Conservation (phyloP, 257 asterid species). For the Capsicum chinense region DNA sequence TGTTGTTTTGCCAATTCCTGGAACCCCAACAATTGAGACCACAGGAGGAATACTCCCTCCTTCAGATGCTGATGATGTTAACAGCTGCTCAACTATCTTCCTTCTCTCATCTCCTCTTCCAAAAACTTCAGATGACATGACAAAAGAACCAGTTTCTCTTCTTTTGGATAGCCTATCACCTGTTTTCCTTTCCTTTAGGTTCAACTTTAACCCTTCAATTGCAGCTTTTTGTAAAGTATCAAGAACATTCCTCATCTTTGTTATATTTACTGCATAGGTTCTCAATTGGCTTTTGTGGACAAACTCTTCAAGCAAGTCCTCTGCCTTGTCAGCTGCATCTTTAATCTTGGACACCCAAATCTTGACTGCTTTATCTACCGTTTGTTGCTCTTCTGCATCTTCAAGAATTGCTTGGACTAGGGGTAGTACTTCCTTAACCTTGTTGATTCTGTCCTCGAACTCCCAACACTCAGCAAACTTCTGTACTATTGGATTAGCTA, state of each 20-base stretch:
- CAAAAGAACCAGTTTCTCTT: slow-evolving; percentile 38
- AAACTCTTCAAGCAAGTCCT: slow-evolving; percentile 35
- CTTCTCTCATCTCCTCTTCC: slow-evolving; percentile 36
- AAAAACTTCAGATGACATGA: slow-evolving; percentile 30
- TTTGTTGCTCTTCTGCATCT: slow-evolving; percentile 36
- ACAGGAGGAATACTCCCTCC: slow-evolving; percentile 21
- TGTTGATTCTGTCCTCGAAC: slow-evolving; percentile 27
- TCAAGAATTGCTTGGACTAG: slow-evolving; percentile 33
- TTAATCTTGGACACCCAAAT: slow-evolving; percentile 32
- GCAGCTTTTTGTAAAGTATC: slow-evolving; percentile 28
- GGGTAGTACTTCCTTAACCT: slow-evolving; percentile 27
- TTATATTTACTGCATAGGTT: slow-evolving; percentile 19
- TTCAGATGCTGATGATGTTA: slow-evolving; percentile 22
- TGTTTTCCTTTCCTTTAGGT: slow-evolving; percentile 3
- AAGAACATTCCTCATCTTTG: slow-evolving; percentile 9
- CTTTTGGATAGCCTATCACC: slow-evolving; percentile 7
- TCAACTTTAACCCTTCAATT: slow-evolving; percentile 31
- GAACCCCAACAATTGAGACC: slow-evolving; percentile 36
- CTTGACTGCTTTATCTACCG: slow-evolving; percentile 21
- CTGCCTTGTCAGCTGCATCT: slow-evolving; percentile 31
- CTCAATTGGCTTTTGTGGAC: neutral
- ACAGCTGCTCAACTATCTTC: slow-evolving; percentile 18
- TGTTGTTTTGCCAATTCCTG: slow-evolving; percentile 41
- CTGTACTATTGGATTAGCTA: slow-evolving; percentile 32
- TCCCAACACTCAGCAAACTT: slow-evolving; percentile 25